Evolutionary conservation across 805 yeast genomes (phyloP).

Genomic region (Yarrowia sp.): DNA sequence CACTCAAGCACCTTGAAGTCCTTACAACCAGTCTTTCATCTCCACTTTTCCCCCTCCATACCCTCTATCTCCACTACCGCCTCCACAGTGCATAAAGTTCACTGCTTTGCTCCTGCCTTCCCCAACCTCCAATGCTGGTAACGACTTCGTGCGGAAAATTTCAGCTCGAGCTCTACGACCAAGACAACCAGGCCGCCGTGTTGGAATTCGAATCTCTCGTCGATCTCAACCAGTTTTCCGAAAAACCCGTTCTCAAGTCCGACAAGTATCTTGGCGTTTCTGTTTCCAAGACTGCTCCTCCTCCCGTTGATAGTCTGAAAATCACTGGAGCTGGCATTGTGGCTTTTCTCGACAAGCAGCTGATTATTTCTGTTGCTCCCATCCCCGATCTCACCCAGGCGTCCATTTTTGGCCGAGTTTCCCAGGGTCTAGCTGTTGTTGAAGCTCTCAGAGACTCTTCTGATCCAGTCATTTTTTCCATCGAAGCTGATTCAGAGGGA

Average conservation of each 20-base stretch:
- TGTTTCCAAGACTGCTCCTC: constrained; percentile 6
- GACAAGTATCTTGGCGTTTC: constrained; percentile 14
- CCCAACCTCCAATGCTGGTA: constrained; percentile 31
- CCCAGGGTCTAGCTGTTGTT: constrained; percentile 14
- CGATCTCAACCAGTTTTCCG: constrained; percentile 11
- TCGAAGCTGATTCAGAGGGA: constrained; percentile 20
- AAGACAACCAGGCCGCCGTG: constrained; percentile 32
- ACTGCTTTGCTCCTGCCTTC: constrained; percentile 16
- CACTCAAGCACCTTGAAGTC: no score
- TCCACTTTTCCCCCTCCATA: no score
- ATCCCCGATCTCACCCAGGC: constrained; percentile 18
- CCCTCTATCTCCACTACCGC: neutral
- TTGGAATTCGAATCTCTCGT: constrained; percentile 35
- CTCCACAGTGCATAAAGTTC: constrained; percentile 2
- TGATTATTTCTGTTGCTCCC: constrained; percentile 30
- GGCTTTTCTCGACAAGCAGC: constrained; percentile 14
- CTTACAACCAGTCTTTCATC: no score
- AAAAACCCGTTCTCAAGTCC: constrained; percentile 10
- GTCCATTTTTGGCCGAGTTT: constrained; percentile 28
- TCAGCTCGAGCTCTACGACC: constrained; percentile 36
- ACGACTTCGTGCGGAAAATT: constrained; percentile 37
- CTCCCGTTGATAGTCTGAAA: constrained; percentile 30
- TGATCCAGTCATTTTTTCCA: constrained; percentile 15
- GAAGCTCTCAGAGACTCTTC: constrained; percentile 32
- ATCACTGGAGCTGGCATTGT: constrained; percentile 36